A percentile compares a stretch with the other conserved stretches of the same genome.
Evolutionary conservation across 2,329 filamentous ascomycete genomes (phyloP).

Genomic region (Phoma sp.): DNA sequence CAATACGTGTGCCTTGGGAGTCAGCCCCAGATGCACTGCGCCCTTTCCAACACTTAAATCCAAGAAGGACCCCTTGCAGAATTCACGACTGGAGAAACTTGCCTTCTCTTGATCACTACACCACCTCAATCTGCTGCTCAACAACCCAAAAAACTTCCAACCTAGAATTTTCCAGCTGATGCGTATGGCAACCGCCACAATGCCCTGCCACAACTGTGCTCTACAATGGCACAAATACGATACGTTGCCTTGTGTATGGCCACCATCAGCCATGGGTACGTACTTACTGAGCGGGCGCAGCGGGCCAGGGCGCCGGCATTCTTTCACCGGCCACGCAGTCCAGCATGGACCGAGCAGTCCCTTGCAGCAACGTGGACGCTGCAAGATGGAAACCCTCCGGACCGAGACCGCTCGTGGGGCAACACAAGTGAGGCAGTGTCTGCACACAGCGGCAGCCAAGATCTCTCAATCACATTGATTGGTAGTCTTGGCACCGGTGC

Average conservation of each 20-base stretch:
- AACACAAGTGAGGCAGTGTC: slow-evolving; percentile 8
- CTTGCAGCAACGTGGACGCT: slow-evolving; percentile 7
- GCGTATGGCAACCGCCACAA: not conserved
- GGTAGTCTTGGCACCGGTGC: slow-evolving; percentile 1
- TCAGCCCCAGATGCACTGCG: too few relatives aligned
- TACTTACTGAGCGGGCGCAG: not conserved
- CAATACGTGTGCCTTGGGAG: too few relatives aligned
- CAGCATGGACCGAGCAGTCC: not conserved
- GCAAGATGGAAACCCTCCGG: slow-evolving; percentile 4
- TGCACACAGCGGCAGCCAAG: not conserved
- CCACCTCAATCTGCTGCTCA: too few relatives aligned
- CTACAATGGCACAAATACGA: not conserved
- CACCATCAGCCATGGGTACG: not conserved
- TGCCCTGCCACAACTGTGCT: not conserved
- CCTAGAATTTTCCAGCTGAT: too few relatives aligned
- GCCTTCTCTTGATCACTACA: too few relatives aligned
- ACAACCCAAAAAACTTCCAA: too few relatives aligned
- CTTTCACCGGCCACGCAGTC: not conserved
- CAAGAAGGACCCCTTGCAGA: too few relatives aligned
- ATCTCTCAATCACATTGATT: not conserved
- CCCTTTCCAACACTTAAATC: too few relatives aligned
- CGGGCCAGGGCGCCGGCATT: not conserved
- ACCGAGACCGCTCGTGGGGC: slow-evolving; percentile 6
- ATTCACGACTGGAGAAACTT: too few relatives aligned
- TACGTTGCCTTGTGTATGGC: not conserved